phyloP scores from a whole-genome alignment of 441 rosid species.

The Eugenia klotzschiana region DNA sequence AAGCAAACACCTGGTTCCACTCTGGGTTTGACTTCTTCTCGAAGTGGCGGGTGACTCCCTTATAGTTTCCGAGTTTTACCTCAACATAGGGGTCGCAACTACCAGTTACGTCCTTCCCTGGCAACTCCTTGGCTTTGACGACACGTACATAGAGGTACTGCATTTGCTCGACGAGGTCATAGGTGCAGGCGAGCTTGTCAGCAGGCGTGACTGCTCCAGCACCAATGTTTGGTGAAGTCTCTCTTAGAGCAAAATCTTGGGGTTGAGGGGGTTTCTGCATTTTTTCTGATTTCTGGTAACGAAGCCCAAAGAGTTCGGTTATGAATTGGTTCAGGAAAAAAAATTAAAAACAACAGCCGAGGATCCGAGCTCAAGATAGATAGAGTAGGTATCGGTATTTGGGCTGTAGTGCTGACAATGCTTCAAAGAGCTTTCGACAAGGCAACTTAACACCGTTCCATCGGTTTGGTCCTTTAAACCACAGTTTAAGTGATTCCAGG shows the following conservation, averaged over 20 bases:
- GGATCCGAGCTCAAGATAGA: background rate
- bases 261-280: slow-evolving; percentile 76
- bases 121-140: slow-evolving; percentile 74
- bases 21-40: slow-evolving; percentile 82
- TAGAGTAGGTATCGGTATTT: background rate
- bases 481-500: background rate
- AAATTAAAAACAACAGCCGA: background rate
- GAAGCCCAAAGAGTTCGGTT: background rate
- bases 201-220: slow-evolving; percentile 30
- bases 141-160: slow-evolving; percentile 63
- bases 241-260: slow-evolving; percentile 71
- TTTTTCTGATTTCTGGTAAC: slow-evolving; percentile 11
- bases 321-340: background rate
- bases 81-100: slow-evolving; percentile 80
- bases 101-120: slow-evolving; percentile 53
- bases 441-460: background rate
- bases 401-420: background rate
- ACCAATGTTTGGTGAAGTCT: slow-evolving; percentile 81
- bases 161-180: slow-evolving; percentile 80
- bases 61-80: slow-evolving; percentile 83
- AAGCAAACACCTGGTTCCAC: slow-evolving; percentile 86
- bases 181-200: slow-evolving; percentile 65
- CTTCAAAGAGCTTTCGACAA: background rate
- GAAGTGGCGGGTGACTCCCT: slow-evolving; percentile 64
- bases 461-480: background rate